Conservation (phyloP, 257 asterid genomes). For the Mitragyna speciosa region DNA sequence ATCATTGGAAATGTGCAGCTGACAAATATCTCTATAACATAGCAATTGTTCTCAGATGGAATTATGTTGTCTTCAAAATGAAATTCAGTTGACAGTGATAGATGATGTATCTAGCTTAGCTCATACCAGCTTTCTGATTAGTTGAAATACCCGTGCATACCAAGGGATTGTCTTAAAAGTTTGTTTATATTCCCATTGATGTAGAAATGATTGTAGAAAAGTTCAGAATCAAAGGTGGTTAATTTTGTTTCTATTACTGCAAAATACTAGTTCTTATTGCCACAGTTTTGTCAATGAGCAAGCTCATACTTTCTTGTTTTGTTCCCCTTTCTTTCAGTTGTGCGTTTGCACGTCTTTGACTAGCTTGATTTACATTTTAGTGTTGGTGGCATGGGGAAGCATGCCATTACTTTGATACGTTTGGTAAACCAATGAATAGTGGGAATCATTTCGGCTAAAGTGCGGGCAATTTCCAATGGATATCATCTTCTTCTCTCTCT, state of each 20-base stretch:
- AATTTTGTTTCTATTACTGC: neutral
- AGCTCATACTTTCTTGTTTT: neutral
- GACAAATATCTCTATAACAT: neutral
- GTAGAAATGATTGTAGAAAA: neutral
- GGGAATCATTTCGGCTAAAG: neutral
- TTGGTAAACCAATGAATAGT: neutral
- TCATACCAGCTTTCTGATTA: neutral
- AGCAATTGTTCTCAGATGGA: neutral
- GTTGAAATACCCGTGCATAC: slow-evolving; percentile 7
- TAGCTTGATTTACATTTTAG: neutral
- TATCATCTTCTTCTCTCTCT: neutral
- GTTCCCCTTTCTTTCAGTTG: neutral
- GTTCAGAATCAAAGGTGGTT: neutral
- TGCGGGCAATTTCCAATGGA: neutral
- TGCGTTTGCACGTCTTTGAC: neutral
- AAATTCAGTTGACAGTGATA: neutral
- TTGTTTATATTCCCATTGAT: neutral
- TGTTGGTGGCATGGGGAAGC: neutral
- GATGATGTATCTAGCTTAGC: neutral
- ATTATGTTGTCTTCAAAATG: neutral
- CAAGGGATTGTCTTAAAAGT: slow-evolving; percentile 2
- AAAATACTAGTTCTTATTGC: neutral
- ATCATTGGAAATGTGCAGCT: neutral
- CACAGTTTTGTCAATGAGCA: neutral
- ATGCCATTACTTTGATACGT: neutral